Evolutionary conservation across 371 early-diverging fungal species (phyloP), one percentile per base, ranked within the genome.

Genomic region (Saksenaea vasiformis): DNA sequence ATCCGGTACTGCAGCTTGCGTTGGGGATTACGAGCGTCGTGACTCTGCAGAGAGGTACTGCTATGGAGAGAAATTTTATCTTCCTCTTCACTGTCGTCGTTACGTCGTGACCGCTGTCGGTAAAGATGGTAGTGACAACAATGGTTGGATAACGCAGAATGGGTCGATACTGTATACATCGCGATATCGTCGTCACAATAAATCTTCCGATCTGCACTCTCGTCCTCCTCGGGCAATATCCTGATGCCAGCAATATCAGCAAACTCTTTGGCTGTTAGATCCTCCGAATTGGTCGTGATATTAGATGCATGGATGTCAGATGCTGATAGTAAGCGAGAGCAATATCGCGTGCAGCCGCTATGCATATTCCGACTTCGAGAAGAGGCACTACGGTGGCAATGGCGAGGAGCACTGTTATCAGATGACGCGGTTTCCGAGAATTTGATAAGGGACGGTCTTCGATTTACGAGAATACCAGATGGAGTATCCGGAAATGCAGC

Each of bases 231-330:
- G 34, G 62, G 39, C 27, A 64, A 54, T 24, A 74, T 74, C 3
- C 38, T 31, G 54, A 74, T 74, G 1, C 75, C 75, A 22, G 72
- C 61, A 17, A 74, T 64, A 54, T 69, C 71, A 2, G 75, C 75
- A 67, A 74, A 74, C 44, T 74, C 65, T 43, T 71, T 68, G 8
- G 75, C 75, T n/a, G 75, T 74, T 14, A 74, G 44, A 57, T 71
- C 67, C 17, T 71, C 75, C 17, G 75, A 74, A 35, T 74, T 62
- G 3, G 67, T 58, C 0, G 72, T 68, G 13, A 68, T 54, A 22
- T 65, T 65, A 22, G 68, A 70, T 26, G 66, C 47, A 7, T 60
- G 60, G 3, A 58, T 39, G 19, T 60, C 37, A 7, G 58, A 41
- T 44, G 59, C 22, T 13, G 59, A 11, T 41, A 17, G 51, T 5